Evolutionary conservation across 2,329 filamentous ascomycete genomes (phyloP).

Genomic region (Microdochium paspali): DNA sequence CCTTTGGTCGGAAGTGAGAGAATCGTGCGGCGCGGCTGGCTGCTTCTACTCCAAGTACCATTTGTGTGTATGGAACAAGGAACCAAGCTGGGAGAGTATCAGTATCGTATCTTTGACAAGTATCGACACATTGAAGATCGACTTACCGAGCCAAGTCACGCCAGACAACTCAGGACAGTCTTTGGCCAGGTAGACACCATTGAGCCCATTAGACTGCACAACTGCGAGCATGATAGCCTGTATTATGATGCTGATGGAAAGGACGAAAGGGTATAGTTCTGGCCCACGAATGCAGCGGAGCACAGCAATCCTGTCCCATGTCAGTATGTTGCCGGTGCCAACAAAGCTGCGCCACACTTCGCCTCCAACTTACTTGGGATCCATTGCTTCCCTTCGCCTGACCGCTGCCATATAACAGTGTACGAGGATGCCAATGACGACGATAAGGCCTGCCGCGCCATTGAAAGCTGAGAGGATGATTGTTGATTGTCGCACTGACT

Average conservation of each 20-base stretch:
- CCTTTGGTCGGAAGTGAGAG: conserved; percentile 46
- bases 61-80: conserved; percentile 54
- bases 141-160: conserved; percentile 49
- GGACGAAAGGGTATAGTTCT: conserved; percentile 44
- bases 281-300: conserved; percentile 34
- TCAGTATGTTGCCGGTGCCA: not conserved
- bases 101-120: too few species aligned
- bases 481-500: conserved; percentile 50
- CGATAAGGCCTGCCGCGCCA: conserved; percentile 45
- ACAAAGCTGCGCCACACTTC: not conserved
- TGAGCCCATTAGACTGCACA: conserved; percentile 45
- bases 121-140: too few species aligned
- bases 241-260: conserved; percentile 46
- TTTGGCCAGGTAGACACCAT: conserved; percentile 32
- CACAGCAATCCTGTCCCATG: conserved; percentile 12
- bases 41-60: conserved; percentile 56
- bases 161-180: conserved; percentile 46
- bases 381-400: conserved; percentile 24
- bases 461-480: conserved; percentile 55
- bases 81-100: conserved; percentile 51
- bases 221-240: conserved; percentile 49
- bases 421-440: conserved; percentile 45
- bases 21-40: conserved; percentile 43
- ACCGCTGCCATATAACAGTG: conserved; percentile 40
- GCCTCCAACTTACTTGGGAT: conserved; percentile 30